Base-by-base conservation (phyloP, 371 early-diverging fungal species). In the Mortierella sp. region DNA sequence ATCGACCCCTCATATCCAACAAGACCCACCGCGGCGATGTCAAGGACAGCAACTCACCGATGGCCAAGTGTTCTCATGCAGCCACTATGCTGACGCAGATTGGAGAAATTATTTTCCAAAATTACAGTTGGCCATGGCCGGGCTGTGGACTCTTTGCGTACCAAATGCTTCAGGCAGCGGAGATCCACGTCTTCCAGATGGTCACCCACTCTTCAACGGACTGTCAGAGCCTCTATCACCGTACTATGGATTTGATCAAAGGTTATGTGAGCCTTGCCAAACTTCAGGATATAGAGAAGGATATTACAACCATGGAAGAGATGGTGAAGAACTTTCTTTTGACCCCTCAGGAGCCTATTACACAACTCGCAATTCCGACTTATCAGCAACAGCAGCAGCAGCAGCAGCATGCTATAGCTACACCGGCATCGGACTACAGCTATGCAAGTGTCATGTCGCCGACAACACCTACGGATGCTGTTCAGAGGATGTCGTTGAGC, bases 41-140 rank as follows among this genome's bases (percentile, higher is more conserved):
- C 55, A 50, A 56, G 41, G 70, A 74, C 31, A 48, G 43, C 46
- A 64, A 64, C 49, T 74, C 76, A 2, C 54, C 76, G 0, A 53
- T 74, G 26, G 64, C 76, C 46, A 69, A 62, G 38, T 74, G 69
- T 18, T 68, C 76, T 5, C 65, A 74, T 0, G 76, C 76, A 0
- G 76, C 76, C 1, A 38, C 39, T 31, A 68, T 61, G 62, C 23
- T 74, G 55, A 74, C 76, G 1, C 69, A 65, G 59, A 74, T 74
- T 39, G 76, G 76, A 39, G 76, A 74, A 63, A 74, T 69, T 19
- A 74, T 74, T 46, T 74, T 69, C 52, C 76, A 74, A 39, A 74
- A 74, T 52, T 74, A 74, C 46, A 69, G 69, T 31, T 74, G 76
- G 76, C 76, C 76, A 18, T 74, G 76, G 76, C 76, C 76, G 18